Base-by-base conservation (phyloP, 108 stramenopile species). In the Conticribra weissflogii region DNA sequence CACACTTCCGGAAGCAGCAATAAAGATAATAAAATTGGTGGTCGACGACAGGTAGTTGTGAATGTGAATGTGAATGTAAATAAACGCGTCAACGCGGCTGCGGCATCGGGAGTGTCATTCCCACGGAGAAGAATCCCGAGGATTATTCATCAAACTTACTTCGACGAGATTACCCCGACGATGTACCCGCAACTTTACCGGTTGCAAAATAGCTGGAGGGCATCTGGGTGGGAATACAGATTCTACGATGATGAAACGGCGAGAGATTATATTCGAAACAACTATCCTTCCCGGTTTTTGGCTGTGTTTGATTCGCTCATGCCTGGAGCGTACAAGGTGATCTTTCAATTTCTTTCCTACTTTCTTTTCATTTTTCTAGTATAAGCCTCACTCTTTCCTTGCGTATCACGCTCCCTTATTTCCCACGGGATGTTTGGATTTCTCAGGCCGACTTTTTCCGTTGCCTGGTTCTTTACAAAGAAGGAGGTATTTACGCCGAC, bases 121-220 rank as follows among this genome's bases (percentile, higher is more conserved):
- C 15, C 27, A 14, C 74, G 55, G 36, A 22, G 50, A 25, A 48
- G 61, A 31, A 86, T 84, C 48, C 86, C 83, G 19, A 71, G 81
- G 16, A 84, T 86, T 31, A 84, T 84, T 54, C 86, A 86, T 54
- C 86, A 86, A 68, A 86, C 86, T 12, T 86, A 72, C 65, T 86
- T 86, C 67, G 86, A 86, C 54, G 76, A 82, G 23, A 49, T 86
- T 25, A 72, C 68, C 4, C 46, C 54, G 19, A 78, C 79, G 27
- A 68, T 49, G 33, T 84, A 83, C 53, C 82, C 80, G 23, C 83
- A 86, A 44, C 50, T 86, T 24, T 65, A 52, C 31, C 68, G 83
- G 31, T 68, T 82, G 25, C 81, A 82, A 50, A 82, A 74, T 22
- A 70, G 78, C 18, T 82, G 81, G 81, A 55, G 19, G 55, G 56